phyloP scores from a whole-genome alignment of 768 basidiomycete genomes.

The Melanogaster broomeanus region DNA sequence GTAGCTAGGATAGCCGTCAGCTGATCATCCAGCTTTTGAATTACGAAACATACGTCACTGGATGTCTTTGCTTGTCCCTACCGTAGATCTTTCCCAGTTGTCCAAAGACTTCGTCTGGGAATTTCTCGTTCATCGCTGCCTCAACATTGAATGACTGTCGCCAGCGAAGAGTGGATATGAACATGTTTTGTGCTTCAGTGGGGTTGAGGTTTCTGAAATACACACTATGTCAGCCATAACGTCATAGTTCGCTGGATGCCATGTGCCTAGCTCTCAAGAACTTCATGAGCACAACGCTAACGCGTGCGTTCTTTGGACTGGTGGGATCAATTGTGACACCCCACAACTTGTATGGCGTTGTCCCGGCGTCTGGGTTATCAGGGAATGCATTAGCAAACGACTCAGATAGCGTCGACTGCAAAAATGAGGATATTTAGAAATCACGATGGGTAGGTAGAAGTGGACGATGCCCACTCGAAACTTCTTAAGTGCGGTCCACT shows the following conservation, averaged over 20 bases:
- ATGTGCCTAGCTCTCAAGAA: conserved; percentile 73
- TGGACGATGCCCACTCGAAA: conserved; percentile 53
- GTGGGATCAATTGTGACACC: conserved; percentile 67
- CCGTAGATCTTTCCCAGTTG: conserved; percentile 65
- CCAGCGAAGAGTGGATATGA: conserved; percentile 72
- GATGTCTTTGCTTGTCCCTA: conserved; percentile 68
- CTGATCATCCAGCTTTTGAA: neutral
- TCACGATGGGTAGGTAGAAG: neutral
- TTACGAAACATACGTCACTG: conserved; percentile 57
- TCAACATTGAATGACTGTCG: conserved; percentile 65
- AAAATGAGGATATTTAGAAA: conserved; percentile 8
- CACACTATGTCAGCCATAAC: neutral
- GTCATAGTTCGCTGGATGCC: neutral
- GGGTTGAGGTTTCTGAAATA: conserved; percentile 51
- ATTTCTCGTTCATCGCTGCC: conserved; percentile 57
- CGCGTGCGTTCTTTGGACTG: conserved; percentile 56
- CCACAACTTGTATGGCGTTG: conserved; percentile 62
- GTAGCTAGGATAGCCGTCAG: conserved; percentile 46
- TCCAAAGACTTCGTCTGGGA: conserved; percentile 64
- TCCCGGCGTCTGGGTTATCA: conserved; percentile 52
- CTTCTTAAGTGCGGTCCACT: conserved; percentile 69
- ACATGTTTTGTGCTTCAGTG: conserved; percentile 60
- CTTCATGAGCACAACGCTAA: conserved; percentile 79
- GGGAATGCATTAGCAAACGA: conserved; percentile 61
- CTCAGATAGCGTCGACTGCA: conserved; percentile 44